Percentiles rank a stretch among this genome's conserved stretches.
phyloP scores from a whole-genome alignment of 2,329 filamentous ascomycete species.

The Amauroascus verrucosus region DNA sequence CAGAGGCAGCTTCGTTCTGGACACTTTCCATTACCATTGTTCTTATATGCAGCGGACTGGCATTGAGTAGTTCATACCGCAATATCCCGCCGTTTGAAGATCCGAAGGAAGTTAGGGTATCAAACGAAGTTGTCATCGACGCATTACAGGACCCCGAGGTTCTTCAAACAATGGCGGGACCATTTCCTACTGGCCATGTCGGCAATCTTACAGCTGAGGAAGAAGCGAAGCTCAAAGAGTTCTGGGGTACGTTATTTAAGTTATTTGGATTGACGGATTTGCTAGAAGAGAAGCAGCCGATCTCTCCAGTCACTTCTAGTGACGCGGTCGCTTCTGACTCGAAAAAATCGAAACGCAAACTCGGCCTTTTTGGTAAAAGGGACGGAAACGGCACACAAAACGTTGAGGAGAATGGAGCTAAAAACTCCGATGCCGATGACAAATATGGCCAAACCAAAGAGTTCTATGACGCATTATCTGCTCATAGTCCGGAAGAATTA shows the following conservation, averaged over 20 bases:
- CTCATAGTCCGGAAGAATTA: constrained; percentile 65
- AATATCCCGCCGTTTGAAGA: constrained; percentile 9
- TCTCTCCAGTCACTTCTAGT: constrained; percentile 16
- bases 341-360: constrained; percentile 65
- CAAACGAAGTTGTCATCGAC: constrained; percentile 4
- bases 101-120: neutral
- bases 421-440: constrained; percentile 55
- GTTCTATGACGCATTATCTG: constrained; percentile 71
- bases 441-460: constrained; percentile 87
- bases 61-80: constrained; percentile 26
- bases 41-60: constrained; percentile 28
- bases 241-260: constrained; percentile 69
- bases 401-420: constrained; percentile 28
- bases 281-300: constrained; percentile 15
- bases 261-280: constrained; percentile 68
- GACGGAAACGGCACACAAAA: constrained; percentile 20
- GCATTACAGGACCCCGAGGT: constrained; percentile 12
- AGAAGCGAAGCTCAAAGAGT: constrained; percentile 74
- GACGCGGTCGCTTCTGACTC: constrained; percentile 32
- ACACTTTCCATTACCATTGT: constrained; percentile 26
- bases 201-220: constrained; percentile 84
- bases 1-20: constrained; percentile 31
- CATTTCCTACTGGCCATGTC: constrained; percentile 51
- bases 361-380: constrained; percentile 57
- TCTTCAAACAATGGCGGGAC: constrained; percentile 25